Evolutionary conservation across 2,329 filamentous ascomycete genomes (phyloP).

Genomic region (Esteya vermicola): DNA sequence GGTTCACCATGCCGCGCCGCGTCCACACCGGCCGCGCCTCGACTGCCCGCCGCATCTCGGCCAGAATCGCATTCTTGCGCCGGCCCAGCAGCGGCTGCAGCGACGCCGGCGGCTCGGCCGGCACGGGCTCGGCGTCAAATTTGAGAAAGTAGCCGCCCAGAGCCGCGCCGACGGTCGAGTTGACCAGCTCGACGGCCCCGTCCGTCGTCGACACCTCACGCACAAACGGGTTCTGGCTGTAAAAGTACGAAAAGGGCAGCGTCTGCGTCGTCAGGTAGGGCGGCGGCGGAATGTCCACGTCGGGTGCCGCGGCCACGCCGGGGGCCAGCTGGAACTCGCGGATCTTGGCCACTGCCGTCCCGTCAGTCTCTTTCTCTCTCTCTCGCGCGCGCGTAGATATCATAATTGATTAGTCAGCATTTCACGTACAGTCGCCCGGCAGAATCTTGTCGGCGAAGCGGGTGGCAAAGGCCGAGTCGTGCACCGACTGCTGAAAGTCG

Average conservation of each 20-base stretch:
- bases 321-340: slow-evolving; percentile 53
- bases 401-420: too few species aligned
- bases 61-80: slow-evolving; percentile 49
- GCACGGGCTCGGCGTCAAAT: slow-evolving; percentile 46
- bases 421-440: slow-evolving; percentile 48
- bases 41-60: slow-evolving; percentile 50
- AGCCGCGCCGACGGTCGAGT: slow-evolving; percentile 41
- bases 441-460: slow-evolving; percentile 59
- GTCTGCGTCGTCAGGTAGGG: slow-evolving; percentile 63
- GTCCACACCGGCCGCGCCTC: slow-evolving; percentile 73
- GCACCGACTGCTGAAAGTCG: slow-evolving; percentile 73
- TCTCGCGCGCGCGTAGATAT: too few species aligned
- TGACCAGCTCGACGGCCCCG: slow-evolving; percentile 38
- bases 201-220: slow-evolving; percentile 43
- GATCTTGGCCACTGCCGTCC: slow-evolving; percentile 30
- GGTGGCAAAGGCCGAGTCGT: slow-evolving; percentile 52
- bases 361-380: too few species aligned
- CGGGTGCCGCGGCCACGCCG: slow-evolving; percentile 39
- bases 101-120: slow-evolving; percentile 44
- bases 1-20: slow-evolving; percentile 65
- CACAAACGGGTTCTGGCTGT: slow-evolving; percentile 74
- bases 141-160: slow-evolving; percentile 44
- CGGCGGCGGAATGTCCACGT: slow-evolving; percentile 63
- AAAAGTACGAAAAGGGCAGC: slow-evolving; percentile 65
- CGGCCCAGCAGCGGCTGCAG: slow-evolving; percentile 41